Evolutionary conservation across 2,329 filamentous ascomycete genomes (phyloP), one percentile per base, ranked within the genome.

Genomic region (Lojkania enalia): DNA sequence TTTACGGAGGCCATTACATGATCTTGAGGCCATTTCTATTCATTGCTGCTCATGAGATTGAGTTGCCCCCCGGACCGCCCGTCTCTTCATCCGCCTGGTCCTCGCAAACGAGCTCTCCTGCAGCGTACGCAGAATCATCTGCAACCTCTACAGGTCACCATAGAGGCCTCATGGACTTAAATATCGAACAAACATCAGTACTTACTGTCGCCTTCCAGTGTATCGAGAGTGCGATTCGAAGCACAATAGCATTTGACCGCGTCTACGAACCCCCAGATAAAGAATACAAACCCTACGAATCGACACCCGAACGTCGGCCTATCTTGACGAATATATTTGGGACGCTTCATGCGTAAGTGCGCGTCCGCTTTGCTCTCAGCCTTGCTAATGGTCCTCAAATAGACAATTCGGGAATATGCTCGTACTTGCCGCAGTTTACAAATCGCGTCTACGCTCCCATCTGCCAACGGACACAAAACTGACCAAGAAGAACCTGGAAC

Each of bases 341-440:
- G 40, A 97, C 92, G 14, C 87, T 90, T 51, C 92, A 96, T 77
- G 91, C 92, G 88, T 95, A 87, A 82, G 89, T 83, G n/a, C n/a
- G n/a, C n/a, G n/a, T n/a, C n/a, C n/a, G n/a, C 11, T 11, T 12
- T 35, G 11, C 27, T 15, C 36, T 35, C 35, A 45, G 52, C 57
- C 68, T 58, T 61, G 54, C 18, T 46, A 41, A 45, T 9, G 19
- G 11, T 30, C 21, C 38, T 30, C 46, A 60, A 4, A 13, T 51
- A 95, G 91, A 4, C 94, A 99, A 89, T 99, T 95, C 76, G 92
- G 94, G 46, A 97, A 97, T 66, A 82, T 96, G 61, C 77, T 97
- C 37, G 89, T 95, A n/a, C 81, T 99, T 2, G 84, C 88, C 19
- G 90, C 92, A 1, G 87, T 86, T 3, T 91, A 84, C 69, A 81